Percentiles rank a stretch among this genome's conserved stretches.
Evolutionary conservation across 2,329 filamentous ascomycete genomes (phyloP).

Genomic region (Aspergillus sp.): DNA sequence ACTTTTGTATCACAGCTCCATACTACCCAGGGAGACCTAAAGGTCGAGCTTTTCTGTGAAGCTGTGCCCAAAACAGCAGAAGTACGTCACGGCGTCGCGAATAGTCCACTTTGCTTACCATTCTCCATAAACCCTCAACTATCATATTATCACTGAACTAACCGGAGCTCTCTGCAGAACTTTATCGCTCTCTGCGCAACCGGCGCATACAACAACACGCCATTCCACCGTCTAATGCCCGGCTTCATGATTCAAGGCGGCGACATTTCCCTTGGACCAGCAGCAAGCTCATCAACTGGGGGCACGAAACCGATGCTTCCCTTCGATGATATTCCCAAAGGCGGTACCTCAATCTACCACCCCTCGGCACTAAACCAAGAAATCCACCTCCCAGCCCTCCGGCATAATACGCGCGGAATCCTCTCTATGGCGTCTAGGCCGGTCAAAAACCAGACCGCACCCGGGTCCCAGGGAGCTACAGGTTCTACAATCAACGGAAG

Average conservation of each 20-base stretch:
- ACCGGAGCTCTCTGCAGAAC: slow-evolving; percentile 44
- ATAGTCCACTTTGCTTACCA: too few species aligned
- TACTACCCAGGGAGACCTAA: slow-evolving; percentile 85
- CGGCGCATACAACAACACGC: slow-evolving; percentile 59
- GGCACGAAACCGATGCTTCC: slow-evolving; percentile 43
- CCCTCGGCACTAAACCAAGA: slow-evolving; percentile 60
- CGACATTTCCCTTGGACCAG: slow-evolving; percentile 47
- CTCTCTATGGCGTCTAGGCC: slow-evolving; percentile 60
- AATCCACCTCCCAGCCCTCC: slow-evolving; percentile 55
- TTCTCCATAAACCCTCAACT: background rate
- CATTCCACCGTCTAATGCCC: slow-evolving; percentile 64
- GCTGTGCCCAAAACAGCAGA: slow-evolving; percentile 90
- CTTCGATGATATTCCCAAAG: slow-evolving; percentile 52
- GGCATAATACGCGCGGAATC: slow-evolving; percentile 58
- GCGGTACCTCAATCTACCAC: slow-evolving; percentile 57
- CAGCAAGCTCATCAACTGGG: slow-evolving; percentile 41
- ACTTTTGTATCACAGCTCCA: slow-evolving; percentile 57
- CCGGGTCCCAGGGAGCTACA: slow-evolving; percentile 44
- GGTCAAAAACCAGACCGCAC: slow-evolving; percentile 45
- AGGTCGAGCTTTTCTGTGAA: slow-evolving; percentile 95
- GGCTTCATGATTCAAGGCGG: slow-evolving; percentile 66
- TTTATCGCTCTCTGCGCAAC: slow-evolving; percentile 66
- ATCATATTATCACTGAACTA: background rate
- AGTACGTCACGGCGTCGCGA: slow-evolving; percentile 44
- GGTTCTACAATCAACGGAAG: slow-evolving; percentile 52